Conservation (phyloP, 2,329 filamentous ascomycete species). For the Zasmidium cellare region DNA sequence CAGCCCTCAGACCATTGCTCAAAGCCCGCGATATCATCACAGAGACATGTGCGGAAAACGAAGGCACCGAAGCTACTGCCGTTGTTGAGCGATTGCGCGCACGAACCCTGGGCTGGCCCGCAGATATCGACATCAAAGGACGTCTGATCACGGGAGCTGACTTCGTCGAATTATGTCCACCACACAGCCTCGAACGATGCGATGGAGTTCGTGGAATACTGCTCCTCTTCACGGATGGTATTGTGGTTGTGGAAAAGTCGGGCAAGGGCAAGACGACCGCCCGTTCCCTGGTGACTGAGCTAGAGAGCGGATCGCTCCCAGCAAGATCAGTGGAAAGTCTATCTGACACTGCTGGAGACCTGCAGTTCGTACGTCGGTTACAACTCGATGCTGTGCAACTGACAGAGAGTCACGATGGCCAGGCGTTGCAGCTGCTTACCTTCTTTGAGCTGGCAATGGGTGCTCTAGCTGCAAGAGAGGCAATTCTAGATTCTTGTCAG, state of each 20-base stretch:
- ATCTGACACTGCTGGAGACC: conserved; percentile 60
- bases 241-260: conserved; percentile 73
- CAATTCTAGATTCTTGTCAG: conserved; percentile 27
- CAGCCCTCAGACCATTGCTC: conserved; percentile 77
- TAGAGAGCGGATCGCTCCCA: conserved; percentile 68
- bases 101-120: conserved; percentile 31
- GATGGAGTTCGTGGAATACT: conserved; percentile 60
- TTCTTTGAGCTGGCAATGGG: conserved; percentile 27
- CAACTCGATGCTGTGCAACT: conserved; percentile 29
- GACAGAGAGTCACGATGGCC: conserved; percentile 29
- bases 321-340: conserved; percentile 53
- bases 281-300: conserved; percentile 76
- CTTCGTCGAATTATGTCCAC: conserved; percentile 72
- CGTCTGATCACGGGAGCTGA: conserved; percentile 81
- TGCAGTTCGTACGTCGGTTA: conserved; percentile 59
- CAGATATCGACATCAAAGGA: conserved; percentile 61
- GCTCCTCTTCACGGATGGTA: conserved; percentile 78
- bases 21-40: conserved; percentile 91
- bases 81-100: conserved; percentile 64
- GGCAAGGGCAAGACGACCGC: conserved; percentile 54
- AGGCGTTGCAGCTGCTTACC: conserved; percentile 29
- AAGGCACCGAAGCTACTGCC: conserved; percentile 69
- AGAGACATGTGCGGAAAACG: conserved; percentile 92
- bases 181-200: conserved; percentile 55
- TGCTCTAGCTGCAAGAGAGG: conserved; percentile 20